These are phyloP conservation scores for Trametes cingulata DNA, from an alignment of 768 basidiomycete species.

Conservation along the genomic window DNA sequence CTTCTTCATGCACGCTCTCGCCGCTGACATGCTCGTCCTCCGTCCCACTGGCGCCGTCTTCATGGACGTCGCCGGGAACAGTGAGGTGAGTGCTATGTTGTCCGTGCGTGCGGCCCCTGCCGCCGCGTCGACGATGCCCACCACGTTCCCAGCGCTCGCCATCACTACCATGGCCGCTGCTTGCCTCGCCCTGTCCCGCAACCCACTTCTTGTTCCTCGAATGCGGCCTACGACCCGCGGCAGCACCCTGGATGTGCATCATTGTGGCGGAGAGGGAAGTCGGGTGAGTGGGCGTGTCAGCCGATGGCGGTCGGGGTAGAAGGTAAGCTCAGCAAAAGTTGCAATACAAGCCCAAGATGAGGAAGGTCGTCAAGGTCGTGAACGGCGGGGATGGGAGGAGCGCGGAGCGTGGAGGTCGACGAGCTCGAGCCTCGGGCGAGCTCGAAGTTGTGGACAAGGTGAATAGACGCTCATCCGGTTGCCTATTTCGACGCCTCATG, in stretches of 20 bases:
- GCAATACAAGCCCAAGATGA: neutral
- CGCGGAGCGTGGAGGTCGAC: neutral
- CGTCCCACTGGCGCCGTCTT: slow-evolving; percentile 31
- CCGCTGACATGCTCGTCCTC: slow-evolving; percentile 39
- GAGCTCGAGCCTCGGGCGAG: neutral
- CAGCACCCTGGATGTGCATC: slow-evolving; percentile 26
- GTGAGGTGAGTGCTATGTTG: slow-evolving; percentile 30
- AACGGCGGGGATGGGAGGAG: neutral
- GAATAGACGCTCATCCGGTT: slow-evolving; percentile 1
- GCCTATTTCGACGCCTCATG: neutral
- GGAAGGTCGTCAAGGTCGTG: neutral
- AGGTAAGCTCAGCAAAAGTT: neutral
- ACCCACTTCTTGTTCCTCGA: slow-evolving; percentile 66
- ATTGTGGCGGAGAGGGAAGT: neutral
- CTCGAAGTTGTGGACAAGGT: neutral
- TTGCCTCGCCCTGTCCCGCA: slow-evolving; percentile 44
- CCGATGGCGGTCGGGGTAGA: neutral
- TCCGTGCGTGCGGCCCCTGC: slow-evolving; percentile 42
- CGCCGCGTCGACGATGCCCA: slow-evolving; percentile 51
- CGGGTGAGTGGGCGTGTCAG: neutral
- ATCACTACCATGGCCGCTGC: slow-evolving; percentile 43
- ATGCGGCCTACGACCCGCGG: slow-evolving; percentile 31
- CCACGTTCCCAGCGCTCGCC: slow-evolving; percentile 65
- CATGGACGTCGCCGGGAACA: slow-evolving; percentile 26
- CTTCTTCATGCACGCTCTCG: slow-evolving; percentile 33